Evolutionary conservation across 192 early-diverging fungal species (phyloP), one percentile per base, ranked within the genome.

Genomic region (Coemansia sp.): DNA sequence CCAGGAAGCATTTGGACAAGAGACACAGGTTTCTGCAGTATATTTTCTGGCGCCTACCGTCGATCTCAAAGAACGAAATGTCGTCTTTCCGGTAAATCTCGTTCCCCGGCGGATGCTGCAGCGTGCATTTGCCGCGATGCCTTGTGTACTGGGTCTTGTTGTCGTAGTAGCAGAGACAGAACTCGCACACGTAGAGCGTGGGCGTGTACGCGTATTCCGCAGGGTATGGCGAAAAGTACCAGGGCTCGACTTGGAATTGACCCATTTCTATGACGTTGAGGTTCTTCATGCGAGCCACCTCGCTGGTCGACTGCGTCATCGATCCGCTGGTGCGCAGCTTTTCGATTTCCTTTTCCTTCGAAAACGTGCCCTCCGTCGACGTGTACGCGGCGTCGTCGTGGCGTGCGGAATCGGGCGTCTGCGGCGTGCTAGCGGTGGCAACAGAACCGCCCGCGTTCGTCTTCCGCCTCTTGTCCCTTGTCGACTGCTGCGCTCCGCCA

Each of bases 191-290:
- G 66, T 95, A 96, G 5, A 99, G 76, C 6, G 76, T 79, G n/a
- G 87, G 87, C 7, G 84, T 82, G 41, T 92, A 83, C 8, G 90
- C 87, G 69, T 89, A 95, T 64, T 97, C 95, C 36, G 85, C 81
- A 5, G 97, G 96, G 59, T 98, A 99, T 0, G 97, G 95, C 35
- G 95, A 96, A 85, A 98, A 98, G 77, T 99, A 99, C 97, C 97
- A 99, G 0, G 95, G 87, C 73, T 97, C 94, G 32, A 98, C 90
- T 69, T 93, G 89, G 72, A 89, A 87, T 73, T 90, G 84, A 38
- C 97, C 97, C 77, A 99, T 93, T 66, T 94, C 86, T 49, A 99
- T 95, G 54, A 85, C 68, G 65, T 95, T 91, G 80, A 99, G 85
- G 73, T 98, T 98, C 81, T 98, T 98, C 66, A 98, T 89, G 9